These are phyloP conservation scores for Xylariales sp. DNA, from an alignment of 2,329 filamentous ascomycete species.

Conservation along the genomic window DNA sequence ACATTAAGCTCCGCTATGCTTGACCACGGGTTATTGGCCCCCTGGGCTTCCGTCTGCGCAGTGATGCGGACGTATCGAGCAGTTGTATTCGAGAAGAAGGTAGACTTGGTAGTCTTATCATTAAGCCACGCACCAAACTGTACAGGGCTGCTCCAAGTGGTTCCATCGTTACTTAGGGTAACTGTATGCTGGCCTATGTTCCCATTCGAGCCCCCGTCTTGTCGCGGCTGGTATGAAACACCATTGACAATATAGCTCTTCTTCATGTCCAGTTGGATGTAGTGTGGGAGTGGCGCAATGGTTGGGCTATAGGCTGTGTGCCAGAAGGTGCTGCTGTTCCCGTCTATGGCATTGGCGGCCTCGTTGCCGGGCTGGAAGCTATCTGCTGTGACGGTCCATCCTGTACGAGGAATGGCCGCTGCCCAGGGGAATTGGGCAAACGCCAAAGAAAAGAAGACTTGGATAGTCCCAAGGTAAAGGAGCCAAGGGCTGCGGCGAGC, in stretches of 20 bases:
- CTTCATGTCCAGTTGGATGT: slow-evolving; percentile 50
- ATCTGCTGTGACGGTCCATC: slow-evolving; percentile 49
- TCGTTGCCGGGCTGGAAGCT: slow-evolving; percentile 46
- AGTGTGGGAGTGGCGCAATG: slow-evolving; percentile 44
- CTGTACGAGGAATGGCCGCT: slow-evolving; percentile 38
- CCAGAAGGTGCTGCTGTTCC: slow-evolving; percentile 48
- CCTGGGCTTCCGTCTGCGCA: slow-evolving; percentile 47
- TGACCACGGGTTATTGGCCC: slow-evolving; percentile 45
- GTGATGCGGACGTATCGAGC: slow-evolving; percentile 49
- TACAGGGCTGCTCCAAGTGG: slow-evolving; percentile 45
- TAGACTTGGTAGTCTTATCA: slow-evolving; percentile 48
- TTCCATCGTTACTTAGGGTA: slow-evolving; percentile 46
- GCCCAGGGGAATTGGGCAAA: slow-evolving; percentile 41
- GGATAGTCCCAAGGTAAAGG: slow-evolving; percentile 21
- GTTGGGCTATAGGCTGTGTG: slow-evolving; percentile 44
- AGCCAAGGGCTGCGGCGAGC: slow-evolving; percentile 23
- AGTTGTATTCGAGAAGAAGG: slow-evolving; percentile 49
- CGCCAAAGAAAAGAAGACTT: slow-evolving; percentile 33
- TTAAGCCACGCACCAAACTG: slow-evolving; percentile 48
- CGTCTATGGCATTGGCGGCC: slow-evolving; percentile 48
- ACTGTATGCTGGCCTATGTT: slow-evolving; percentile 49
- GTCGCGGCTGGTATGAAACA: slow-evolving; percentile 48
- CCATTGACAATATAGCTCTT: slow-evolving; percentile 46
- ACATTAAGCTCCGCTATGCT: slow-evolving; percentile 51
- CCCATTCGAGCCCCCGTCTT: slow-evolving; percentile 45